Evolutionary conservation across 2,329 filamentous ascomycete genomes (phyloP).

Genomic region (Hymenotorrendiella dingleyae): DNA sequence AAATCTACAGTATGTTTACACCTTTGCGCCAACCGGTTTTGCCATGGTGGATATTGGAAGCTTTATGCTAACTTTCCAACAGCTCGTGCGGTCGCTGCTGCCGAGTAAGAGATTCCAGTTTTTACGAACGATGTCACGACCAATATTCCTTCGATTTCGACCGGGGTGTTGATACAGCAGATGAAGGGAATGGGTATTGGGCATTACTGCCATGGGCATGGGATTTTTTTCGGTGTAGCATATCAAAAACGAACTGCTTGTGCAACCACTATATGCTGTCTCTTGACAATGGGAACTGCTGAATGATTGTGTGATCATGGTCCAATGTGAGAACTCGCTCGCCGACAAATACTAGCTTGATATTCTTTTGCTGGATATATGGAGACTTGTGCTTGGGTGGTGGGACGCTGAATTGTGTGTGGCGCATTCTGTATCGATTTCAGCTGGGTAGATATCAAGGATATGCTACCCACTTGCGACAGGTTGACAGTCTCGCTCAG

Average conservation of each 20-base stretch:
- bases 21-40: no score
- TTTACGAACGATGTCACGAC: constrained; percentile 28
- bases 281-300: neutral
- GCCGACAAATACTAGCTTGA: no score
- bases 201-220: constrained; percentile 29
- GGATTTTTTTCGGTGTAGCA: constrained; percentile 31
- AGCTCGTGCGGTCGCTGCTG: constrained; percentile 57
- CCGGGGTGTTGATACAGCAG: constrained; percentile 21
- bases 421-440: no score
- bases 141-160: constrained; percentile 26
- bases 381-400: no score
- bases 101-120: constrained; percentile 33
- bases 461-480: no score
- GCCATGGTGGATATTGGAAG: constrained; percentile 9
- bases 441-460: no score
- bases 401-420: no score
- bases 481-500: no score
- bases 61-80: constrained; percentile 28
- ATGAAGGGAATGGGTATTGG: constrained; percentile 26
- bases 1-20: constrained; percentile 78
- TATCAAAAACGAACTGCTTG: constrained; percentile 28
- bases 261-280: constrained; percentile 7
- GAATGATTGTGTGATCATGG: neutral
- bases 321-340: constrained; percentile 2
- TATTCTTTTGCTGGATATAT: no score